Conservation (phyloP, 179 eudicot genomes). For the Patellifolia procumbens region DNA sequence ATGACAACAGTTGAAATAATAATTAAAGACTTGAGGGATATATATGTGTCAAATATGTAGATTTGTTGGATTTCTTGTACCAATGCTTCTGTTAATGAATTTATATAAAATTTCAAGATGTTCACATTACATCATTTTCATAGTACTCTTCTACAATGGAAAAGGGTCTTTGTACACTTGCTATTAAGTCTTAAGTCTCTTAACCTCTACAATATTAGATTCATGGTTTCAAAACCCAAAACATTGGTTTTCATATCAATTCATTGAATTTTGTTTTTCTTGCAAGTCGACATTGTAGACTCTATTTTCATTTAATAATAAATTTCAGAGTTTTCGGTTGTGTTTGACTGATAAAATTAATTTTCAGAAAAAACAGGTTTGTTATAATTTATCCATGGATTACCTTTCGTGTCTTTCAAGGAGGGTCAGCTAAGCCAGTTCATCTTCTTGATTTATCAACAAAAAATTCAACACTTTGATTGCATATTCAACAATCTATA, state of each 20-base stretch:
- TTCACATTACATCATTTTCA: slow-evolving; percentile 10
- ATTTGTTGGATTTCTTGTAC: slow-evolving; percentile 8
- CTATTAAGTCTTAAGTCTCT: too few relatives aligned
- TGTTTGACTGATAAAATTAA: too few relatives aligned
- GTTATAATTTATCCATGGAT: too few relatives aligned
- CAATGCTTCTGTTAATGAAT: not conserved
- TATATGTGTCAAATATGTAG: not conserved
- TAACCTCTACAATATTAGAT: not conserved
- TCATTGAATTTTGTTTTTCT: not conserved
- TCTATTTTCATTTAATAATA: not conserved
- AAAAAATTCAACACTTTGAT: too few relatives aligned
- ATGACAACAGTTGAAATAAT: not conserved
- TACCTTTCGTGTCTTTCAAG: too few relatives aligned
- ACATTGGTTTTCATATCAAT: slow-evolving; percentile 12
- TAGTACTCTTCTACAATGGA: not conserved
- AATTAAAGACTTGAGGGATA: not conserved
- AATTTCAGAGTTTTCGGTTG: not conserved
- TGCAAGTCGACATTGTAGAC: slow-evolving; percentile 10
- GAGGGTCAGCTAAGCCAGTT: too few relatives aligned
- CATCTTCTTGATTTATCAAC: too few relatives aligned
- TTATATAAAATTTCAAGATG: not conserved
- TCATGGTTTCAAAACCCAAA: slow-evolving; percentile 8
- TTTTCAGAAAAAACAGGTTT: too few relatives aligned
- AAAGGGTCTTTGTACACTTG: not conserved
- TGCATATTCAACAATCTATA: too few relatives aligned